Evolutionary conservation across 768 basidiomycete species (phyloP).

Genomic region (Lactarius deliciosus): DNA sequence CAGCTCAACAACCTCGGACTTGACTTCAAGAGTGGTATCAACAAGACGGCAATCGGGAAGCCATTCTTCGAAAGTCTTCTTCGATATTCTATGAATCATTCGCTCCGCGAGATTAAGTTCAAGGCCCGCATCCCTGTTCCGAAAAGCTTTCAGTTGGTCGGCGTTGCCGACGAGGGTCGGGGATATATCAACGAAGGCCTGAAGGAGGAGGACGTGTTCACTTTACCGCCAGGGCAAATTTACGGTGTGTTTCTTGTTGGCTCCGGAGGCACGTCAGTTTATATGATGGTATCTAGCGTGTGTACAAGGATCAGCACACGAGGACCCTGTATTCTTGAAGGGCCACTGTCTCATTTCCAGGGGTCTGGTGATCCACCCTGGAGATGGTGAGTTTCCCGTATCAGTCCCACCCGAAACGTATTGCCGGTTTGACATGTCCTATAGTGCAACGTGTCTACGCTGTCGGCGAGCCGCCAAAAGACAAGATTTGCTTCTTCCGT

Average conservation of each 20-base stretch:
- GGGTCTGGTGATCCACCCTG: constrained; percentile 39
- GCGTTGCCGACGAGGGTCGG: constrained; percentile 78
- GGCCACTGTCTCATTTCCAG: constrained; percentile 32
- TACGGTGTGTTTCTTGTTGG: constrained; percentile 15
- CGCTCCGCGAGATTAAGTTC: constrained; percentile 74
- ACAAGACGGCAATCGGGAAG: constrained; percentile 45
- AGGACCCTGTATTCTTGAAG: constrained; percentile 12
- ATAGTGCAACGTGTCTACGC: constrained; percentile 34
- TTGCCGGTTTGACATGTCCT: not conserved
- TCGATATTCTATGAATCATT: constrained; percentile 58
- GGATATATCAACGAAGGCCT: constrained; percentile 21
- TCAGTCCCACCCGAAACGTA: not conserved
- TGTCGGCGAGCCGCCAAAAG: constrained; percentile 34
- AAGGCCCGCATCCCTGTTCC: constrained; percentile 72
- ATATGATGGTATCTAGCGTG: constrained; percentile 14
- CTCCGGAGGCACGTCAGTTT: not conserved
- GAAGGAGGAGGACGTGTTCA: constrained; percentile 14
- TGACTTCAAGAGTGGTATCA: constrained; percentile 42
- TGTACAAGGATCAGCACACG: constrained; percentile 12
- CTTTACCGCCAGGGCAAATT: constrained; percentile 11
- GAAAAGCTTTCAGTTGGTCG: constrained; percentile 67
- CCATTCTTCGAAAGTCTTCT: constrained; percentile 59
- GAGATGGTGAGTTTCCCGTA: constrained; percentile 32
- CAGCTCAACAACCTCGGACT: constrained; percentile 50
- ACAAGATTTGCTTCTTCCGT: constrained; percentile 29